Base-by-base conservation (phyloP, 768 basidiomycete genomes). In the Lentinula guzmanii region DNA sequence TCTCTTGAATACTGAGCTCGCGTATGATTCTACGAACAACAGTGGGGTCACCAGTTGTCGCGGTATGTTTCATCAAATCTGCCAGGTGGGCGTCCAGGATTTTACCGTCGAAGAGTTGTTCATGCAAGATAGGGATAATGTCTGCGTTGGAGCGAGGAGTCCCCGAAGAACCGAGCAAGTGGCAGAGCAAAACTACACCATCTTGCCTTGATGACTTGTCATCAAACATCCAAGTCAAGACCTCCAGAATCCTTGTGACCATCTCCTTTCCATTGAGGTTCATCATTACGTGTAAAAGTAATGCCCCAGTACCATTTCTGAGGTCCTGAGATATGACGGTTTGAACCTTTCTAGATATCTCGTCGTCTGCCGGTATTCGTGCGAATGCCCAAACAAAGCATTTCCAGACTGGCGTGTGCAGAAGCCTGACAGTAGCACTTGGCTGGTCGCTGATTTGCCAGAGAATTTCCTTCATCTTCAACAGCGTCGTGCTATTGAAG, bases 371-470 rank as follows among this genome's bases (percentile, higher is more conserved):
- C 48, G 75, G 73, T 51, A 85, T 66, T 16, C 75, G 76, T 18
- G 77, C 70, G 61, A 81, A 85, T 1, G 80, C 77, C 85, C 86
- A 87, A 21, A 86, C 70, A 31, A 86, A 72, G 56, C 80, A 77
- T 56, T 73, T 75, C 85, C 85, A 88, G 21, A 81, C 69, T 39
- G 76, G 76, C 1, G 77, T 68, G 46, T 79, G 76, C 7, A 83
- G 70, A 16, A 71, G 67, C 11, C 72, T 73, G 10, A 81, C 70
- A 5, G 69, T 55, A 10, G 69, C 65, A n/a, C 72, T 68, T 52
- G 72, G 71, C 62, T 81, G 76, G 3, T 54, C 65, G 1, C 72
- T 65, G 2, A 77, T 63, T 33, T 68, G 63, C 8, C 66, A 69
- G 24, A 84, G 71, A 8, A 70, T 68, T 5, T 71, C 66, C 13